Base-by-base conservation (phyloP, 352 stramenopile species). In the Blastocystis sp. region DNA sequence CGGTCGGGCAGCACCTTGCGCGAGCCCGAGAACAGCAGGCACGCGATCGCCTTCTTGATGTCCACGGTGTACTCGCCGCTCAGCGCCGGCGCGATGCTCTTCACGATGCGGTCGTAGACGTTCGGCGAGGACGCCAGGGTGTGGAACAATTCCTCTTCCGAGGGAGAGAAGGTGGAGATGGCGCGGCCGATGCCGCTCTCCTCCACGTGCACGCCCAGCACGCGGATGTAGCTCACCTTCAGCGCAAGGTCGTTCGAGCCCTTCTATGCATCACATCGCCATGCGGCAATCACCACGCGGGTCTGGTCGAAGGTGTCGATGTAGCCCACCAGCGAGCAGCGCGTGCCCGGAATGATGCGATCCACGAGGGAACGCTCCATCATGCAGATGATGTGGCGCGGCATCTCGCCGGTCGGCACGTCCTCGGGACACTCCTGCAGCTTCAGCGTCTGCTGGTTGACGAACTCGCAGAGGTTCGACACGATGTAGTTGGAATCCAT, bases 251-350 rank as follows among this genome's bases (percentile, higher is more conserved):
- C 41, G 74, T 45, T 90, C 81, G 14, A 78, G 45, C 1, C 41
- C 48, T 43, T 86, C 62, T 61, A 94, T 14, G 96, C 97, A 17
- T 95, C 93, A 80, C 98, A 98, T 87, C 99, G 97, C 11, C 96
- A 96, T 1, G 96, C 99, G n/a, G 98, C 89, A 81, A 95, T 92
- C 45, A 97, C 92, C 76, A 95, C 95, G 90, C 99, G 96, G 87
- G 96, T 96, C 2, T 96, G 96, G 41, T 96, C 92, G 41, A 98
- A 95, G n/a, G 94, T 92, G 90, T 99, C 96, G 9, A 99, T 96
- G 5, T 99, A 92, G 88, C 98, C 95, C 89, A 99, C 96, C 90
- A 98, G 98, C 3, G 94, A 94, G 92, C 98, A 99, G 0, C 98
- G 90, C 59, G 97, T n/a, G n/a, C 97, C 97, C 0, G 96, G 96